A percentile compares a stretch with the other conserved stretches of the same genome.
These are phyloP conservation scores for Leccinum ochraceum DNA, from an alignment of 768 basidiomycete species.

Conservation along the genomic window DNA sequence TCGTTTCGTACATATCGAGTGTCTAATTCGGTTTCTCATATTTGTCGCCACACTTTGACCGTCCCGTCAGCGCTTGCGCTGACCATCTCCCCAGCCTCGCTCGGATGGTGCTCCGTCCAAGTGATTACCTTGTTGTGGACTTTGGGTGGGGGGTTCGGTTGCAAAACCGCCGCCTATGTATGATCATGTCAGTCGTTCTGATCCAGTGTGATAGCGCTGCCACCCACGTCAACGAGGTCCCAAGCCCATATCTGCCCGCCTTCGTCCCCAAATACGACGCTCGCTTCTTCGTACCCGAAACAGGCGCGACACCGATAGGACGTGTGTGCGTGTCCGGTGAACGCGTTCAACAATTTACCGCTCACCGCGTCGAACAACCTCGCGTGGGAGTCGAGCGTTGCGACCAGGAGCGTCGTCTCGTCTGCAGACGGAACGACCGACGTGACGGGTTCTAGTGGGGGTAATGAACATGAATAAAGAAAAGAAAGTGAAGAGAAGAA, in stretches of 20 bases:
- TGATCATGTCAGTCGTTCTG: slow-evolving; percentile 5
- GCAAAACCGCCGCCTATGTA: slow-evolving; percentile 64
- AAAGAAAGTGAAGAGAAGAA: background rate
- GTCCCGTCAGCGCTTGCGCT: slow-evolving; percentile 92
- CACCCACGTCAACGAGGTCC: slow-evolving; percentile 85
- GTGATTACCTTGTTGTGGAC: slow-evolving; percentile 84
- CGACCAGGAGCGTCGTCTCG: slow-evolving; percentile 75
- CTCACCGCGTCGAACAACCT: slow-evolving; percentile 82
- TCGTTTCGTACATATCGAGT: background rate
- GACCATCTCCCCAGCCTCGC: slow-evolving; percentile 77
- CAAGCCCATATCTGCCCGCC: slow-evolving; percentile 87
- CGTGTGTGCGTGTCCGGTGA: slow-evolving; percentile 71
- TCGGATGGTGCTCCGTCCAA: slow-evolving; percentile 91
- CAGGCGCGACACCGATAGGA: slow-evolving; percentile 79
- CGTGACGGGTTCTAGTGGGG: slow-evolving; percentile 74
- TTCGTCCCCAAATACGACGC: slow-evolving; percentile 87
- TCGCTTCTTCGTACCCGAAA: slow-evolving; percentile 83
- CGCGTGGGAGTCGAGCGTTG: slow-evolving; percentile 81
- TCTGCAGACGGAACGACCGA: slow-evolving; percentile 81
- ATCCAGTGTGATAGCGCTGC: background rate
- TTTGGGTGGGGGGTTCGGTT: slow-evolving; percentile 73
- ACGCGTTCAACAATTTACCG: slow-evolving; percentile 85
- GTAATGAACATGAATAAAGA: background rate
- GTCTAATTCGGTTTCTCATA: slow-evolving; percentile 22
- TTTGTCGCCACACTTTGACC: slow-evolving; percentile 82